Percentiles rank a stretch among this genome's conserved stretches.
Conservation (phyloP, 2,329 filamentous ascomycete genomes). For the Colletotrichum gigasporum region DNA sequence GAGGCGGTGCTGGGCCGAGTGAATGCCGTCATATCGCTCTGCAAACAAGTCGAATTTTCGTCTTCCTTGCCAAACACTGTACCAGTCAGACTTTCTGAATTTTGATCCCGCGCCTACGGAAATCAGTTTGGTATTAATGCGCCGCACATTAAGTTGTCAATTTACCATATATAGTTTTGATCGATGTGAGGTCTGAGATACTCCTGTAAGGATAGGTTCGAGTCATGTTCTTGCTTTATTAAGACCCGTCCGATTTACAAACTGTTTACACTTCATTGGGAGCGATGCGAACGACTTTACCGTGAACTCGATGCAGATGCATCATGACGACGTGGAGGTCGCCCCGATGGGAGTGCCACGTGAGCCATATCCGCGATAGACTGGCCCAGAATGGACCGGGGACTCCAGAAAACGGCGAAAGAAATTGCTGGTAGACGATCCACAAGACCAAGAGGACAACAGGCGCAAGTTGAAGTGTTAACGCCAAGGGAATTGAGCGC, state of each 20-base stretch:
- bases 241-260: not conserved
- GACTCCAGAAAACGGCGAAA: not conserved
- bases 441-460: not conserved
- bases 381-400: slow-evolving; percentile 11
- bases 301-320: not conserved
- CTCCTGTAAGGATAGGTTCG: not conserved
- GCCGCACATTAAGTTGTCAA: too few relatives aligned
- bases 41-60: slow-evolving; percentile 15
- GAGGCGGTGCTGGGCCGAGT: slow-evolving; percentile 4
- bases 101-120: slow-evolving; percentile 3
- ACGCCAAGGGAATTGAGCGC: not conserved
- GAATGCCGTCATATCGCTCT: slow-evolving; percentile 6
- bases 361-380: slow-evolving; percentile 2
- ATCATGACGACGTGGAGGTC: slow-evolving; percentile 15
- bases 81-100: slow-evolving; percentile 17
- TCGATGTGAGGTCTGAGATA: slow-evolving; percentile 2
- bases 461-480: not conserved
- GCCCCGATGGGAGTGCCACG: slow-evolving; percentile 9
- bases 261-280: slow-evolving; percentile 17
- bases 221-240: not conserved
- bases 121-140: not conserved
- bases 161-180: not conserved
- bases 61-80: slow-evolving; percentile 17
- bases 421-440: slow-evolving; percentile 3
- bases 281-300: not conserved